These are phyloP conservation scores for Penicillium sclerotigenum DNA, from an alignment of 2,329 filamentous ascomycete species.

Conservation along the genomic window DNA sequence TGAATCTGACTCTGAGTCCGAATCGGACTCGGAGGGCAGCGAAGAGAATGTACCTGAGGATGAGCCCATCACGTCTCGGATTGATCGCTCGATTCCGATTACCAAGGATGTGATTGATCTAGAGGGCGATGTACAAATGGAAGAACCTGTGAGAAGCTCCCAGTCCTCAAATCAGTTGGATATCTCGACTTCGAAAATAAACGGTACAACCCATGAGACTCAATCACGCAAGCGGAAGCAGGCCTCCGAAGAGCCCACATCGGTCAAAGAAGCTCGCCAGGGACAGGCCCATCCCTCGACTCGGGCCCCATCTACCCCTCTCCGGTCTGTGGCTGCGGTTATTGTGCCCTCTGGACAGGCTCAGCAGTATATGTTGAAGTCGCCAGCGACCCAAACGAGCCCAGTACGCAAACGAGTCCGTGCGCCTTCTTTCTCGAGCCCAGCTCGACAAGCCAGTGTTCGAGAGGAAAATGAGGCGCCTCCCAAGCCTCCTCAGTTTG, in stretches of 20 bases:
- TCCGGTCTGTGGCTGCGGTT: neutral
- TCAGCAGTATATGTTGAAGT: neutral
- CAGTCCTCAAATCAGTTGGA: neutral
- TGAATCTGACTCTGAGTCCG: neutral
- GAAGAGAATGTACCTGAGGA: neutral
- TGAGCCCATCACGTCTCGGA: neutral
- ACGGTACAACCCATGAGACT: neutral
- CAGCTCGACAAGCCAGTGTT: conserved; percentile 8
- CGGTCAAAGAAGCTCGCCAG: conserved; percentile 27
- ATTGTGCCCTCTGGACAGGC: neutral
- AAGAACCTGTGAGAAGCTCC: neutral
- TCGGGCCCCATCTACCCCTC: neutral
- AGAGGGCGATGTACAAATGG: conserved; percentile 21
- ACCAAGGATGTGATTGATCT: neutral
- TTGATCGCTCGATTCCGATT: neutral
- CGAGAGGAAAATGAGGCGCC: neutral
- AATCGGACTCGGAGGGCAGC: neutral
- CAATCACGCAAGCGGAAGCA: conserved; percentile 29
- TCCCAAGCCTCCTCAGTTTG: conserved; percentile 2
- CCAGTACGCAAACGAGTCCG: conserved; percentile 9
- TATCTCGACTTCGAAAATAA: neutral
- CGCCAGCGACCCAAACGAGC: neutral
- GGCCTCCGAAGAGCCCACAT: conserved; percentile 15
- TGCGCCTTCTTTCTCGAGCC: conserved; percentile 22
- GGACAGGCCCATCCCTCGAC: neutral